Base-by-base conservation (phyloP, 2,329 filamentous ascomycete genomes). In the Xylaria sp. region DNA sequence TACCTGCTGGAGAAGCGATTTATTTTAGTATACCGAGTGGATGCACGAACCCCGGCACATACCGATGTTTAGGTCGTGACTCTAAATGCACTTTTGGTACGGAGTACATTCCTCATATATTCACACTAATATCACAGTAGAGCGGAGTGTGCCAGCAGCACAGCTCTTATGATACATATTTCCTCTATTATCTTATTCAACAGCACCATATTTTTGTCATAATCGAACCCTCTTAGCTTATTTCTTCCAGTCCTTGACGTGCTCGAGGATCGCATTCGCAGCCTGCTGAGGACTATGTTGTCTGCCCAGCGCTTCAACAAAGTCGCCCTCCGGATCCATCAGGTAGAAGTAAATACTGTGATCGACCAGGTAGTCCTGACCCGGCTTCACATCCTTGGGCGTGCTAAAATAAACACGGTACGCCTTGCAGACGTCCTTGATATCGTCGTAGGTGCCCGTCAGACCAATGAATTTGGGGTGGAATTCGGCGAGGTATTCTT, bases 341-440 rank as follows among this genome's bases (percentile, higher is more conserved):
- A 99, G 84, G 81, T 99, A 99, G 78, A 99, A 99, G 86, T 99
- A 99, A 75, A 99, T 99, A 81, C 94, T 98, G 84, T 99, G 96
- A 81, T 99, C 96, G 13, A 99, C 96, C 76, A 99, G 82, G 80
- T 99, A 99, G 81, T 99, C 96, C 85, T 98, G 92, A 1, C 95
- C 96, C 0, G 94, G 92, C 85, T 94, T 92, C 66, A 98, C 93
- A 72, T 94, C 88, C 75, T 89, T 86, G 41, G 96, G 96, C 57
- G 96, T 99, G 78, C 92, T 96, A 78, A 99, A 99, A 84, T 99
- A 99, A 64, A 99, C 96, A 23, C 96, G 88, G 81, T 98, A 99
- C 74, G 91, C 91, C 85, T 97, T 98, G 86, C 96, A 99, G 66
- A 97, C 90, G 73, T 91, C 87, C 86, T 97, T 98, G 78, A 98